phyloP scores from a whole-genome alignment of 1,284 basidiomycete species.

The Ustilago cynodontis region DNA sequence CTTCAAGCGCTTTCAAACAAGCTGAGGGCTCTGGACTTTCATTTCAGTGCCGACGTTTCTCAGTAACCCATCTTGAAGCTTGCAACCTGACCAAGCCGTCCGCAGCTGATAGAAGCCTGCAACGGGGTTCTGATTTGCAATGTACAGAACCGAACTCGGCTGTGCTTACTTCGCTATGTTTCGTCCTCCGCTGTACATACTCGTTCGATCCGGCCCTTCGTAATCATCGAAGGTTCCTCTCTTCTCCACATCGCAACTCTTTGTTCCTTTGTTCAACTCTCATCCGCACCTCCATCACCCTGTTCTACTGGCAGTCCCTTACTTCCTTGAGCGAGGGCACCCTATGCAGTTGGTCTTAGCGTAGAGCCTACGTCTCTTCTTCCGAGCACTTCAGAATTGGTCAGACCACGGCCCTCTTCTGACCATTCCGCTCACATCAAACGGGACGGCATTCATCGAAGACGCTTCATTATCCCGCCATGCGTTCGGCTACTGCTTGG shows the following conservation, averaged over 20 bases:
- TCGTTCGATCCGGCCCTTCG: neutral
- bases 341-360: neutral
- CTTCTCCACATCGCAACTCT: neutral
- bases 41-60: neutral
- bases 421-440: neutral
- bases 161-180: neutral
- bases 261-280: neutral
- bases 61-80: too few relatives aligned
- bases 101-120: neutral
- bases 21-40: too few relatives aligned
- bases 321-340: neutral
- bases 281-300: neutral
- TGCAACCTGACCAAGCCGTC: neutral
- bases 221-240: neutral
- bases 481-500: slow-evolving; percentile 12
- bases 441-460: neutral
- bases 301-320: neutral
- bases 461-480: slow-evolving; percentile 1
- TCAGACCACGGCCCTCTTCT: slow-evolving; percentile 8
- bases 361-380: neutral
- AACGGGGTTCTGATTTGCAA: neutral
- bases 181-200: neutral
- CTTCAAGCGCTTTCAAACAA: too few relatives aligned
- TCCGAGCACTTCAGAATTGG: neutral
- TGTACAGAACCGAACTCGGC: slow-evolving; percentile 3